Evolutionary conservation across 345 rosid species (phyloP), one percentile per base, ranked within the genome.

Genomic region (Kernera saxatilis): DNA sequence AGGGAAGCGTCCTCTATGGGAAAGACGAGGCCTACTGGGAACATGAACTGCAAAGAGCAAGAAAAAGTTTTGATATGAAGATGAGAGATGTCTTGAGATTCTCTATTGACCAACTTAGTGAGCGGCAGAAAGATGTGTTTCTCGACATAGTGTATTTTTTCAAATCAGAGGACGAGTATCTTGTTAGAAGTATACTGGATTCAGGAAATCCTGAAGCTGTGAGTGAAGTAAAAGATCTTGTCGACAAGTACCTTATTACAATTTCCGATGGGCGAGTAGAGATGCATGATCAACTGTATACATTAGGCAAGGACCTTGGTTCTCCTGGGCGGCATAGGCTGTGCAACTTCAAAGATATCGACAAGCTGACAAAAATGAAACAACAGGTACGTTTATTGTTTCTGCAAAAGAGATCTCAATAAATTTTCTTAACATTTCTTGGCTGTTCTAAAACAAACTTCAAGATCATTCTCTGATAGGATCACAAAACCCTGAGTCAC

Each of bases 91-190:
- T 30, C 6, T 53, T 39, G 59, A 4, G 3, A 15, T 30, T 7
- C 15, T 55, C 0, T 55, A 9, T 19, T 32, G 22, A 32, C 14
- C 41, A 40, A 40, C 66, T 60, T 9, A 41, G 0, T 14, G 36
- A 60, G n/a, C 19, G 8, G 36, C 49, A 60, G 33, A 60, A 39
- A n/a, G 35, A 60, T 40, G 52, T 74, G 1, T 82, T 82, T 71
- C 67, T 77, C 2, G 83, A 79, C 46, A 63, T 82, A 12, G 81
- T 73, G 10, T 69, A 63, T 23, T 76, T 79, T 40, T 77, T 76
- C 10, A 72, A n/a, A 13, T 64, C 77, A 2, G 33, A 22, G 8
- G 14, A 41, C 2, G 37, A 12, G 15, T 18, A 65, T 4, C 1
- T 1, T 30, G 64, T 58, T 22, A 22, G 64, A 14, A 13, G 48